These are phyloP conservation scores for Didymella segeticola DNA, from an alignment of 2,329 filamentous ascomycete genomes.

Conservation along the genomic window DNA sequence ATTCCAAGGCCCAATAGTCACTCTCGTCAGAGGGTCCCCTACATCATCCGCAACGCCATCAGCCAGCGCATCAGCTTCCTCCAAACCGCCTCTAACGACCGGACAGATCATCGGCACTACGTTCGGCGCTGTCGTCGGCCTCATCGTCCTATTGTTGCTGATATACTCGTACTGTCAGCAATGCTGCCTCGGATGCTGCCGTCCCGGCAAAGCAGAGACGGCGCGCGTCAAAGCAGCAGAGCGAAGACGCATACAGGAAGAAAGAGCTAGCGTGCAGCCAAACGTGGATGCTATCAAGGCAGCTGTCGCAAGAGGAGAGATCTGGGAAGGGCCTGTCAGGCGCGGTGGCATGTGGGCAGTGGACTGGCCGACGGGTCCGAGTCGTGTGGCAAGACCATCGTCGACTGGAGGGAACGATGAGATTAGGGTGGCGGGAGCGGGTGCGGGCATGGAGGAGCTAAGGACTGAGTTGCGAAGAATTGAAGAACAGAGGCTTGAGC, in stretches of 20 bases:
- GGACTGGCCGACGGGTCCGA: background rate
- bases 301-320: background rate
- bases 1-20: constrained; percentile 20
- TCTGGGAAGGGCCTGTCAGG: background rate
- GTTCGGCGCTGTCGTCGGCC: background rate
- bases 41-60: background rate
- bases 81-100: background rate
- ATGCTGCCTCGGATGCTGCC: background rate
- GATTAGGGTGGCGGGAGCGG: background rate
- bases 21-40: background rate
- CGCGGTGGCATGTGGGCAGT: background rate
- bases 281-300: constrained; percentile 3
- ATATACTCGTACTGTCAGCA: background rate
- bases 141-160: background rate
- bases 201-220: background rate
- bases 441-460: background rate
- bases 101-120: constrained; percentile 5
- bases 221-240: constrained; percentile 1
- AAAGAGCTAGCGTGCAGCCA: background rate
- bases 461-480: background rate
- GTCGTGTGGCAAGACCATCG: background rate
- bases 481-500: background rate
- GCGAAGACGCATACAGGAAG: background rate
- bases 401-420: background rate
- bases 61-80: background rate